Base-by-base conservation (phyloP, 768 basidiomycete genomes). In the Mycena chlorophos region DNA sequence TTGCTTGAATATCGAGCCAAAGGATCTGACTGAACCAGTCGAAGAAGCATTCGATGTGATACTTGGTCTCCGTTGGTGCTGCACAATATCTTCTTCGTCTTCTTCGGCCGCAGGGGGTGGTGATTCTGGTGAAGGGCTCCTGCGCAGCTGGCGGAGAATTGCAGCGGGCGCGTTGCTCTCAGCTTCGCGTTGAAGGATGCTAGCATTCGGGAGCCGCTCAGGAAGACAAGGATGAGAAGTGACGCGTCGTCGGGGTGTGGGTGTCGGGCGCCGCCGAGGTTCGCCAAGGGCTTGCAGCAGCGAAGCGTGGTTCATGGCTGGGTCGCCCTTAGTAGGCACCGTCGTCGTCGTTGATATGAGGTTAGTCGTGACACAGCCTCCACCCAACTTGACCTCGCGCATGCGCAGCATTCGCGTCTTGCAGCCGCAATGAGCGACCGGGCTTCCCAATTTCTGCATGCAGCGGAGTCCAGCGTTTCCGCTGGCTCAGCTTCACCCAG, bases 171-270 rank as follows among this genome's bases (percentile, higher is more conserved):
- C 88, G 46, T 75, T 66, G 39, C 69, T 68, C 38, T 79, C 75
- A 26, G 88, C 91, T 73, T 93, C 91, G 42, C 90, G 83, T 69
- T 82, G 76, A 22, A 93, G 69, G 63, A 89, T 86, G 51, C 81
- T 87, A 63, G 29, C 34, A 6, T 85, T 80, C 14, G 89, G 89
- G 42, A 91, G 77, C n/a, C 88, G 79, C 49, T 78, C 81, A 28
- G 84, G 87, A 29, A 91, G 75, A 67, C 86, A 87, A 54, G 80
- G 80, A 10, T 81, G 73, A 3, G 82, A 77, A 8, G 60, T 60
- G 2, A 83, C 61, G 39, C 77, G 78, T 56, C 65, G 71, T 55
- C 81, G 50, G 1, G 48, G 51, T 22, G 34, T 13, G 72, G 71
- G 28, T 61, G 61, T 52, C 48, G 43, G 50, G 57, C 42, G 60